Evolutionary conservation across 345 rosid species (phyloP), one percentile per base, ranked within the genome.

Genomic region (Excoecaria cochinchinensis): DNA sequence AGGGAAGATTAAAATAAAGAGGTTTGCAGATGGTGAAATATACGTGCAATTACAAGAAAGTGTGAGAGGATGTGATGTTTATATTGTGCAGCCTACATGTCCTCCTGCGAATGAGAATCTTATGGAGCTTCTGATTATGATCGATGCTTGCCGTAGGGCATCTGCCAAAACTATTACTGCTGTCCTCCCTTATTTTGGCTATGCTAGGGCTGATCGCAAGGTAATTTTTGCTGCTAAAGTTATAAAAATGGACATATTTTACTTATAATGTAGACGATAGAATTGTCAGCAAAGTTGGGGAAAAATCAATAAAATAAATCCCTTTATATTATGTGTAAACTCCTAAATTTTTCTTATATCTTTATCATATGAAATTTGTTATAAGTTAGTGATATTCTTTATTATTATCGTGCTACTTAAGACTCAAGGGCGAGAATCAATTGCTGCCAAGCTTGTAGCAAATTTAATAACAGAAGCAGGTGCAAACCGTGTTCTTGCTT

Each of bases 51-150:
- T 91, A 58, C 94, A 95, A 86, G 99, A 95, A 81, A 95, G 99
- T 84, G 99, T 95, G 6, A 90, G 99, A 61, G 97, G 97, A 52
- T 95, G 97, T 25, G 94, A 92, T 82, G 99, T 95, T 39, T 95
- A 78, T 83, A 91, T 95, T 44, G 83, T 95, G 64, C 99, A 95
- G 76, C 97, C 99, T 25, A 92, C 99, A 1, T 92, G 97, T 7
- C 99, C 97, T 77, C 94, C 97, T 71, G 97, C 97, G 0, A 95
- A 95, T 80, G 99, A 95, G 83, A 92, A 95, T 82, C 95, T 95
- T 56, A 90, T 91, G 99, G 99, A 95, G 80, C 91, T 95, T 77
- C 85, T 95, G 38, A 78, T 95, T 62, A 95, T 95, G 99, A 84
- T 95, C 53, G 99, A 95, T 84, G 99, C 99, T 73, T 95, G 97